Evolutionary conservation across 2,329 filamentous ascomycete genomes (phyloP).

Genomic region (Leptographium flavum): DNA sequence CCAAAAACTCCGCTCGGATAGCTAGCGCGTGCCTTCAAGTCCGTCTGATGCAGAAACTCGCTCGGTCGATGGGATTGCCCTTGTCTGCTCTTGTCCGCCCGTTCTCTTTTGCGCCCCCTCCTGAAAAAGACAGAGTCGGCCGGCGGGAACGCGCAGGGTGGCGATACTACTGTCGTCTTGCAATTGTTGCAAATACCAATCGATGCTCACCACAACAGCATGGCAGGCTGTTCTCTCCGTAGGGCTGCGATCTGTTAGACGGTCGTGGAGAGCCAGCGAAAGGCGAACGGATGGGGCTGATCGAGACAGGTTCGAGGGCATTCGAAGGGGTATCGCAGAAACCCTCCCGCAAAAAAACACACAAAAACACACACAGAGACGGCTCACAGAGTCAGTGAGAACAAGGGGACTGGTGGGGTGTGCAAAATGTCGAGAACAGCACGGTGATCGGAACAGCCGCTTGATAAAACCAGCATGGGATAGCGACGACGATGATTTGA

Average conservation of each 20-base stretch:
- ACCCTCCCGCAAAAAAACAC: too few species aligned
- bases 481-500: background rate
- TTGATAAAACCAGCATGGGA: background rate
- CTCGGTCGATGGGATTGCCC: too few species aligned
- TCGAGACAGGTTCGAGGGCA: background rate
- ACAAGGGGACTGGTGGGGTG: too few species aligned
- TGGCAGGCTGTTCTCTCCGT: background rate
- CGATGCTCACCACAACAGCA: background rate
- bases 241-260: too few species aligned
- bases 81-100: too few species aligned
- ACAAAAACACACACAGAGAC: background rate
- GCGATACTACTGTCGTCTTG: background rate
- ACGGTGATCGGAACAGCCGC: background rate
- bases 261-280: background rate
- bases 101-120: too few species aligned
- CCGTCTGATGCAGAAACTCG: too few species aligned
- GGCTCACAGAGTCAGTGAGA: background rate
- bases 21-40: background rate
- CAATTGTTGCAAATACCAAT: background rate
- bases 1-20: background rate
- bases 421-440: background rate
- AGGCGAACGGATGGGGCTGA: background rate
- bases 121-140: too few species aligned
- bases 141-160: background rate
- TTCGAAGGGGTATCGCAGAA: background rate